A percentile compares a stretch with the other conserved stretches of the same genome.
These are phyloP conservation scores for Hippophae tibetana DNA, from an alignment of 306 rosid genomes.

Conservation along the genomic window DNA sequence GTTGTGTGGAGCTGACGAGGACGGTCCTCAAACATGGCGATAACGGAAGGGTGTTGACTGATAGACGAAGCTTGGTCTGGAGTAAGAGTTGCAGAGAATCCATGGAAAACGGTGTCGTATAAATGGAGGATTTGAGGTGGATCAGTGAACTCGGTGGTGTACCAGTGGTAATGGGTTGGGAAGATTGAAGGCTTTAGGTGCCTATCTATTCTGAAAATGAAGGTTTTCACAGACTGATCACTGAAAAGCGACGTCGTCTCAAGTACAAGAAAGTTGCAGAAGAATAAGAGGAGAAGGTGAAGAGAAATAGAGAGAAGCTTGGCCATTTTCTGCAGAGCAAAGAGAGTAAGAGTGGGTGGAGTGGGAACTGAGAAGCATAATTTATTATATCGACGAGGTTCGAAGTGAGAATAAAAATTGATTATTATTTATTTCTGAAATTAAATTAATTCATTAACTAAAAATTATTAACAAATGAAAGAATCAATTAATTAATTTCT, in stretches of 20 bases:
- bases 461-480: no score
- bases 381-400: no score
- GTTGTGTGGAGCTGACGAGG: conserved; percentile 81
- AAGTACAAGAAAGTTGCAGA: conserved; percentile 12
- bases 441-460: no score
- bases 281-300: conserved; percentile 9
- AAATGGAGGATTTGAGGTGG: conserved; percentile 49
- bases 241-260: conserved; percentile 6
- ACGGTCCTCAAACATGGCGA: conserved; percentile 63
- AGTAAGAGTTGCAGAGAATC: conserved; percentile 71
- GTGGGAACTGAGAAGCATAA: no score
- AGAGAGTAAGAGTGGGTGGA: conserved; percentile 6
- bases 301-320: neutral
- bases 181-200: conserved; percentile 61
- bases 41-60: conserved; percentile 45
- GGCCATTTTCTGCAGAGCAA: conserved; percentile 20
- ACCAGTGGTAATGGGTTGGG: conserved; percentile 79
- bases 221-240: conserved; percentile 32
- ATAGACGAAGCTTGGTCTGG: conserved; percentile 29
- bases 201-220: conserved; percentile 53
- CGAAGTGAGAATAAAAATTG: no score
- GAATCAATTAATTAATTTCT: no score
- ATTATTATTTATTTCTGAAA: no score
- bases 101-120: conserved; percentile 73
- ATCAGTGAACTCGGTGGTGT: conserved; percentile 55